A percentile compares a stretch with the other conserved stretches of the same genome.
These are phyloP conservation scores for Pyrenochaeta sp. DNA, from an alignment of 2,329 filamentous ascomycete genomes.

Conservation along the genomic window DNA sequence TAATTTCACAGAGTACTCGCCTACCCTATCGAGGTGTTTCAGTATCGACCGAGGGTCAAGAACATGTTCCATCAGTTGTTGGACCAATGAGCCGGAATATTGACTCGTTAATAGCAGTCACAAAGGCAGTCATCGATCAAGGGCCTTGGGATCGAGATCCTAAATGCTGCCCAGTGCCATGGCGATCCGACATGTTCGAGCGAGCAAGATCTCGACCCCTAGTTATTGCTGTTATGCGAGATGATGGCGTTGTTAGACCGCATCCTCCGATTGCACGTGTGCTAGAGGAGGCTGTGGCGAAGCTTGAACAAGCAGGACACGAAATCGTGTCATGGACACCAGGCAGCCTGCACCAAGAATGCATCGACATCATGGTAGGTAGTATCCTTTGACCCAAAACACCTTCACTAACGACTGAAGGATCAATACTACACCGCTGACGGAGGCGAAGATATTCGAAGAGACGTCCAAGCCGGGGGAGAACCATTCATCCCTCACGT, in stretches of 20 bases:
- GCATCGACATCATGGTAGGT: slow-evolving; percentile 63
- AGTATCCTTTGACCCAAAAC: not conserved
- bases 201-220: slow-evolving; percentile 55
- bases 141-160: slow-evolving; percentile 65
- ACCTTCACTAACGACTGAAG: slow-evolving; percentile 34
- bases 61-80: slow-evolving; percentile 70
- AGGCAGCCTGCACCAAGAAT: slow-evolving; percentile 61
- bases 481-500: slow-evolving; percentile 63
- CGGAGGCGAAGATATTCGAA: slow-evolving; percentile 69
- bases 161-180: slow-evolving; percentile 62
- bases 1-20: slow-evolving; percentile 58
- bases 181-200: slow-evolving; percentile 59
- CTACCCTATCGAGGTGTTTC: slow-evolving; percentile 67
- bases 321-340: slow-evolving; percentile 63
- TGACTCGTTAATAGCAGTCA: slow-evolving; percentile 59
- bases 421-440: slow-evolving; percentile 70
- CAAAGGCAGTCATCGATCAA: slow-evolving; percentile 57
- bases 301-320: slow-evolving; percentile 60
- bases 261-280: slow-evolving; percentile 63
- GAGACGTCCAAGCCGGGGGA: slow-evolving; percentile 62
- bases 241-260: slow-evolving; percentile 64
- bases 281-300: slow-evolving; percentile 49
- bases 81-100: slow-evolving; percentile 66
- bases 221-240: slow-evolving; percentile 59
- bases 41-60: slow-evolving; percentile 70